These are phyloP conservation scores for Dictyostelium intermedium DNA, from an alignment of 78 protist species.

Conservation along the genomic window DNA sequence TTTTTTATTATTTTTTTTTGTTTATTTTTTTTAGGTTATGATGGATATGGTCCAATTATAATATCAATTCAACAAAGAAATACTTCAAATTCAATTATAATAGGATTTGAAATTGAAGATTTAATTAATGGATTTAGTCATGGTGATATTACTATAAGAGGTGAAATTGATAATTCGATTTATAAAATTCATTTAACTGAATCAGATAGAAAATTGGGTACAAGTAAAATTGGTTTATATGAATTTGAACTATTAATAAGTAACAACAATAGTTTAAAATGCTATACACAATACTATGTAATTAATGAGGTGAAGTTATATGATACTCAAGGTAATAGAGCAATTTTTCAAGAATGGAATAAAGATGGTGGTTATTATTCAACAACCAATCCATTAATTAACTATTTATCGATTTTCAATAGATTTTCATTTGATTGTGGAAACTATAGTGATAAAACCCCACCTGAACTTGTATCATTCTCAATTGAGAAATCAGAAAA, in stretches of 20 bases:
- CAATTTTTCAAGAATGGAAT: neutral
- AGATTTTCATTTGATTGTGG: neutral
- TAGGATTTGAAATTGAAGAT: neutral
- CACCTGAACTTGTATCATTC: neutral
- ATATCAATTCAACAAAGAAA: neutral
- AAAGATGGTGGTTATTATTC: neutral
- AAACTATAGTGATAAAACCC: neutral
- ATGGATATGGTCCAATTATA: neutral
- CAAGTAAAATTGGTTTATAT: neutral
- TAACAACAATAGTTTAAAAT: neutral
- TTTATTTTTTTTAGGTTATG: neutral
- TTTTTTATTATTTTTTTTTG: neutral
- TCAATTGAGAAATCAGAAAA: neutral
- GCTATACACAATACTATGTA: neutral
- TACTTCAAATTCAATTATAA: neutral
- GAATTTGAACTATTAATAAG: neutral
- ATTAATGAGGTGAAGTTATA: neutral
- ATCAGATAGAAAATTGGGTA: neutral
- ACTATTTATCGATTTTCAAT: neutral
- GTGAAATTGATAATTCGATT: neutral
- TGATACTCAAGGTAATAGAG: neutral
- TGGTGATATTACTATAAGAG: neutral
- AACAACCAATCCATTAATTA: neutral
- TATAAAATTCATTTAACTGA: neutral
- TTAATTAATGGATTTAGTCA: conserved; percentile 8